Percentiles rank a stretch among this genome's conserved stretches.
Conservation (phyloP, 176 grass and related monocot species). For the Aegilops speltoides region DNA sequence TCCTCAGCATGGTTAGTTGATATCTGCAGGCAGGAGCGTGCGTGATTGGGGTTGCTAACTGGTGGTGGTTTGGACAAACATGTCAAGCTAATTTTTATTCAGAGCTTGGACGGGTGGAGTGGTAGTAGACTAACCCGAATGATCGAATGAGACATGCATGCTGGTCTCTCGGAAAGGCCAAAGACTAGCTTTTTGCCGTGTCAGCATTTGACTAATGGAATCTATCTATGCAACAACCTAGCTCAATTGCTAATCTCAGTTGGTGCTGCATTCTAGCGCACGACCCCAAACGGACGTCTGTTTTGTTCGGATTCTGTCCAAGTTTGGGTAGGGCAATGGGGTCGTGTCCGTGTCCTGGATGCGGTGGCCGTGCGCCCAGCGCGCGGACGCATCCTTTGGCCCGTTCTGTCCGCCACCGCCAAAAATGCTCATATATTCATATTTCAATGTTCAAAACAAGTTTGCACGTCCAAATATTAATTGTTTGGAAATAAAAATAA, state of each 20-base stretch:
- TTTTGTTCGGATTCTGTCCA: too few relatives aligned
- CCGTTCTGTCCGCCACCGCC: too few relatives aligned
- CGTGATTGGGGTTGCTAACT: constrained; percentile 10
- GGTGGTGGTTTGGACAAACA: constrained; percentile 19
- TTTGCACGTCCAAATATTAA: too few relatives aligned
- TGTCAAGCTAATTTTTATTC: neutral
- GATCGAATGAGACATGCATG: constrained; percentile 24
- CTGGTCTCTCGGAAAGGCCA: constrained; percentile 27
- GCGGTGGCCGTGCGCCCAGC: too few relatives aligned
- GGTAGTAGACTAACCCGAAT: neutral
- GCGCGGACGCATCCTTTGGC: too few relatives aligned
- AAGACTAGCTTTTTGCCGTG: constrained; percentile 13
- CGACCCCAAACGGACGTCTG: too few relatives aligned
- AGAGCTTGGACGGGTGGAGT: neutral
- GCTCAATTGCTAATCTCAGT: neutral
- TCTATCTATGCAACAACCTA: neutral
- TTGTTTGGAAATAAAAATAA: too few relatives aligned
- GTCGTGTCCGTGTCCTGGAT: too few relatives aligned
- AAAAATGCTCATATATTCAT: too few relatives aligned
- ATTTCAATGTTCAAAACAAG: too few relatives aligned
- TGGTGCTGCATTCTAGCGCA: neutral
- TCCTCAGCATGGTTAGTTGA: neutral
- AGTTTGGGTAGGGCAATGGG: too few relatives aligned
- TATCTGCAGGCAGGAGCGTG: too few relatives aligned
- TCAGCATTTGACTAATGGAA: constrained; percentile 31